These are phyloP conservation scores for Gossypium gossypioides DNA, from an alignment of 441 rosid species.

Conservation along the genomic window DNA sequence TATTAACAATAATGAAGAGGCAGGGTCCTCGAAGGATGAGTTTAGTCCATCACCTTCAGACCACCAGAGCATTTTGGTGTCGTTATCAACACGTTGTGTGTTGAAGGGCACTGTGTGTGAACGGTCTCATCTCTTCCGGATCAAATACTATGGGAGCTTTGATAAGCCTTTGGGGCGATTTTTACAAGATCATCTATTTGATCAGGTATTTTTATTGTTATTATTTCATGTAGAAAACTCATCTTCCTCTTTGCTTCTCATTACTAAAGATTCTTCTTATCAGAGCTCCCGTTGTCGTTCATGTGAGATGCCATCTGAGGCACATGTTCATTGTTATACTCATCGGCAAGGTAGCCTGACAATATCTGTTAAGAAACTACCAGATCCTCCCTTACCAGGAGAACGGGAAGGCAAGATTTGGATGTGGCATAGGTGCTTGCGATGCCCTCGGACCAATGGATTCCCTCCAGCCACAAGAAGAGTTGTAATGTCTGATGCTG, in stretches of 20 bases:
- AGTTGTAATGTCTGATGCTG: constrained; percentile 75
- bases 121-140: constrained; percentile 58
- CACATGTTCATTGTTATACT: constrained; percentile 69
- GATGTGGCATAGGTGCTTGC: constrained; percentile 85
- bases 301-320: constrained; percentile 67
- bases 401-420: constrained; percentile 73
- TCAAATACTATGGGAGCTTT: constrained; percentile 66
- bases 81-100: constrained; percentile 64
- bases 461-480: constrained; percentile 75
- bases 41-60: constrained; percentile 63
- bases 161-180: constrained; percentile 72
- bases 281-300: constrained; percentile 46
- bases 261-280: constrained; percentile 4
- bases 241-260: constrained; percentile 1
- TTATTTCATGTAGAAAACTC: constrained; percentile 6
- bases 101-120: constrained; percentile 72
- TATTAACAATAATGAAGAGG: constrained; percentile 32
- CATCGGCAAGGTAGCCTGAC: constrained; percentile 77
- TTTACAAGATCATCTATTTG: constrained; percentile 61
- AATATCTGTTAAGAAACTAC: constrained; percentile 61
- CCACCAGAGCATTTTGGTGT: constrained; percentile 75
- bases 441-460: constrained; percentile 57
- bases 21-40: constrained; percentile 50
- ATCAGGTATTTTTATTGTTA: constrained; percentile 41
- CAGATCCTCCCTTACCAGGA: constrained; percentile 43